phyloP scores from a whole-genome alignment of 306 rosid species.

The Cicer pinnatifidum region DNA sequence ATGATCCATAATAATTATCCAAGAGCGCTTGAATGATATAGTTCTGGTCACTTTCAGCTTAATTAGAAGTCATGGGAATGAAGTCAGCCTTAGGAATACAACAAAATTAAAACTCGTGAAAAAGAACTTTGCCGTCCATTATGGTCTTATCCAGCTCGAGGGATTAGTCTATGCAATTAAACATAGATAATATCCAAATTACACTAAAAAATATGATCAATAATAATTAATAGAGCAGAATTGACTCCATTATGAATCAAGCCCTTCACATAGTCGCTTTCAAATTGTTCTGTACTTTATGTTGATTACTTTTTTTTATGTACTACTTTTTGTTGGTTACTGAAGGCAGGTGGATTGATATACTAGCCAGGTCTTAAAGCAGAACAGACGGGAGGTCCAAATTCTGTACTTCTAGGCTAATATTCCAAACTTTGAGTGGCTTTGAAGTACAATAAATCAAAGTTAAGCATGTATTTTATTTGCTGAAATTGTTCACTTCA shows the following conservation, averaged over 20 bases:
- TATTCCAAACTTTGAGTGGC: constrained; percentile 57
- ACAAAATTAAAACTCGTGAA: too few species aligned
- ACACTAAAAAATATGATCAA: background rate
- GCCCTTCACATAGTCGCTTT: constrained; percentile 6
- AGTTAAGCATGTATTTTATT: background rate
- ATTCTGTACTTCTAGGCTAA: constrained; percentile 49
- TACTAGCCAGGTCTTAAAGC: constrained; percentile 50
- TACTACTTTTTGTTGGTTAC: constrained; percentile 12
- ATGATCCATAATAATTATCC: background rate
- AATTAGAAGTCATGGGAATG: too few species aligned
- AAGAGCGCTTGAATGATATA: too few species aligned
- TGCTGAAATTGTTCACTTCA: constrained; percentile 6
- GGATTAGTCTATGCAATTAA: too few species aligned
- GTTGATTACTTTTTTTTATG: background rate
- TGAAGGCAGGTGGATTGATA: constrained; percentile 44
- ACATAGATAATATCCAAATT: too few species aligned
- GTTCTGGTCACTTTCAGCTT: too few species aligned
- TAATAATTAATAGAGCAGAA: background rate
- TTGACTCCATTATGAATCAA: constrained; percentile 7
- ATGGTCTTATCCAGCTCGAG: too few species aligned
- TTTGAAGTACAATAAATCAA: constrained; percentile 54
- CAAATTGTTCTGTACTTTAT: constrained; percentile 31
- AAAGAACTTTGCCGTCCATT: too few species aligned
- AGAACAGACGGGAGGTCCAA: constrained; percentile 48
- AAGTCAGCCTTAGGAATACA: too few species aligned